These are phyloP conservation scores for Schwanniomyces yamadae DNA, from an alignment of 805 yeast genomes.

Conservation along the genomic window DNA sequence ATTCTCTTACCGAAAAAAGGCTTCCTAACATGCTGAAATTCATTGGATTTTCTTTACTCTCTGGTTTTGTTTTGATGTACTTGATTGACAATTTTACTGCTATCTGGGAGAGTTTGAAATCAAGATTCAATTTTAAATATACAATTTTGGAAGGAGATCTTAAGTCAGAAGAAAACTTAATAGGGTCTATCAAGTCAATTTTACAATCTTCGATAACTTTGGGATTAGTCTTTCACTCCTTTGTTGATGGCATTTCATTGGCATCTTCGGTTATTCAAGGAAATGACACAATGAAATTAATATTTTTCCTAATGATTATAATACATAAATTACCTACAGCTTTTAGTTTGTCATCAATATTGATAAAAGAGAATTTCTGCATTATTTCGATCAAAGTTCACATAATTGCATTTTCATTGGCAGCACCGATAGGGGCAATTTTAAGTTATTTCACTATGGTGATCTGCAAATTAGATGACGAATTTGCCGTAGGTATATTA, in stretches of 20 bases:
- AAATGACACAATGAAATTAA: slow-evolving; percentile 33
- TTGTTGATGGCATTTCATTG: slow-evolving; percentile 72
- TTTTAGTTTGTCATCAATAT: slow-evolving; percentile 60
- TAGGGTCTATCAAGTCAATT: slow-evolving; percentile 20
- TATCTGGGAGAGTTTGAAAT: slow-evolving; percentile 3
- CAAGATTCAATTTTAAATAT: slow-evolving; percentile 1
- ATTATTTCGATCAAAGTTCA: slow-evolving; percentile 41
- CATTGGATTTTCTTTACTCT: slow-evolving; percentile 49
- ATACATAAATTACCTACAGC: slow-evolving; percentile 76
- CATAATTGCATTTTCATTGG: slow-evolving; percentile 50
- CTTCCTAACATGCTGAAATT: slow-evolving; percentile 18
- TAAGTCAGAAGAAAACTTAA: neutral
- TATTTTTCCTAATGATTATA: slow-evolving; percentile 60
- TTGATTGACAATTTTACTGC: slow-evolving; percentile 41
- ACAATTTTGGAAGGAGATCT: neutral
- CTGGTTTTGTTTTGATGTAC: slow-evolving; percentile 57
- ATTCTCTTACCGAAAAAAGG: slow-evolving; percentile 14
- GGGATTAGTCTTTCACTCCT: slow-evolving; percentile 64
- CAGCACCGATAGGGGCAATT: slow-evolving; percentile 64
- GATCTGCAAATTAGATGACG: slow-evolving; percentile 25
- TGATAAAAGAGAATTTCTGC: slow-evolving; percentile 40
- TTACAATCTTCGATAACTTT: slow-evolving; percentile 49
- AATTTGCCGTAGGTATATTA: slow-evolving; percentile 51
- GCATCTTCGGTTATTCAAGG: slow-evolving; percentile 53
- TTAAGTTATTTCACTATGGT: slow-evolving; percentile 44